Conservation (phyloP, 1,139 yeast species). For the Candida dubliniensis region DNA sequence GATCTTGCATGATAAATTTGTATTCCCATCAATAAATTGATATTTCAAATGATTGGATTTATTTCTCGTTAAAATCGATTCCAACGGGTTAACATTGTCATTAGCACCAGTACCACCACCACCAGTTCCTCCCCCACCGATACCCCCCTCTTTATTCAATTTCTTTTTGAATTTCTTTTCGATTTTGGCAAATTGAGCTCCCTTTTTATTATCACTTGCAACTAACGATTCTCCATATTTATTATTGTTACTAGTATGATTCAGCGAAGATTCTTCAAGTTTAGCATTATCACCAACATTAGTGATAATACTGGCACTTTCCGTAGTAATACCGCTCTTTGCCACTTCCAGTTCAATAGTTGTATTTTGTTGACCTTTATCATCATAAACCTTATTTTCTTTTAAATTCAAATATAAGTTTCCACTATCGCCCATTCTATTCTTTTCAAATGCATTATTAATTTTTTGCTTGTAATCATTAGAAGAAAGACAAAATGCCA, state of each 20-base stretch:
- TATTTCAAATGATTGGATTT: conserved; percentile 89
- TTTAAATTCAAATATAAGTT: background rate
- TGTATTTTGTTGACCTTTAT: too few relatives aligned
- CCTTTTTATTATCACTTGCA: conserved; percentile 28
- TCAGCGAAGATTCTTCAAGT: background rate
- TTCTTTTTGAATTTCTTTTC: conserved; percentile 46
- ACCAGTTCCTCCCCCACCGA: too few relatives aligned
- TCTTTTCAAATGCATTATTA: conserved; percentile 36
- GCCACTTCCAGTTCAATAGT: background rate
- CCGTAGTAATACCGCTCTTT: too few relatives aligned
- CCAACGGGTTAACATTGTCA: conserved; percentile 40
- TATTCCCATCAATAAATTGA: conserved; percentile 84
- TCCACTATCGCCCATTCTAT: conserved; percentile 14
- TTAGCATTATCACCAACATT: too few relatives aligned
- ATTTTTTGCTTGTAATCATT: conserved; percentile 76
- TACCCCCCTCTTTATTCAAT: conserved; percentile 16
- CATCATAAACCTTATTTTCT: conserved; percentile 2
- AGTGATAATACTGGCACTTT: too few relatives aligned
- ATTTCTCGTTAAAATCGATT: conserved; percentile 71
- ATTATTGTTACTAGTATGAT: conserved; percentile 12
- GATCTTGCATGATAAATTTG: conserved; percentile 85
- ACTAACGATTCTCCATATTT: conserved; percentile 12
- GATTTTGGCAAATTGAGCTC: conserved; percentile 41
- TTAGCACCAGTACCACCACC: too few relatives aligned
- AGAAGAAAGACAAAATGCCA: conserved; percentile 88